Percentiles rank a stretch among this genome's conserved stretches.
phyloP scores from a whole-genome alignment of 768 basidiomycete species.

The Naganishia vaughanmartiniae region DNA sequence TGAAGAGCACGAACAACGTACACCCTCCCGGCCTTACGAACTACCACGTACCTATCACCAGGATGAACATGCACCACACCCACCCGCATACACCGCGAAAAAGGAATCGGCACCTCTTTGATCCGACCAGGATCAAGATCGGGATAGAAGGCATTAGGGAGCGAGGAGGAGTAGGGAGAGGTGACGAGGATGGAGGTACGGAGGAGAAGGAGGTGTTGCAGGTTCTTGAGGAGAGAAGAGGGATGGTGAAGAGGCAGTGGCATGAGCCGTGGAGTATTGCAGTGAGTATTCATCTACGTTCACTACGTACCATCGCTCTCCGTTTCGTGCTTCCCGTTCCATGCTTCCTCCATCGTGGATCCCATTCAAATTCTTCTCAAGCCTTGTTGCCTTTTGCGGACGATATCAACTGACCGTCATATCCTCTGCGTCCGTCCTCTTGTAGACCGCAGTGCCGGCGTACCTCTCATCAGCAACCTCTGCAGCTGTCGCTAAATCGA shows the following conservation, averaged over 20 bases:
- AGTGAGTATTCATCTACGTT: background rate
- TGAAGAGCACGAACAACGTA: background rate
- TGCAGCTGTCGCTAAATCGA: background rate
- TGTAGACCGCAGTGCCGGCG: background rate
- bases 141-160: background rate
- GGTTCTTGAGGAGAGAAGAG: background rate
- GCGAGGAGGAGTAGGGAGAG: background rate
- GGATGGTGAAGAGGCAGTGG: slow-evolving; percentile 12
- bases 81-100: slow-evolving; percentile 1
- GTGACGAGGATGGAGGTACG: background rate
- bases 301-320: background rate
- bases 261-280: slow-evolving; percentile 12
- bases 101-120: slow-evolving; percentile 12
- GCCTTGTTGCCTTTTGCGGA: too few relatives aligned
- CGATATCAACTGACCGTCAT: background rate
- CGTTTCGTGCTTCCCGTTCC: background rate
- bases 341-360: background rate
- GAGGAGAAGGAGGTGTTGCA: background rate
- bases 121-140: slow-evolving; percentile 6
- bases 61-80: slow-evolving; percentile 5
- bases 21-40: background rate
- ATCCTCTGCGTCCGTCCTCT: background rate
- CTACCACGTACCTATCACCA: background rate
- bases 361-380: too few relatives aligned
- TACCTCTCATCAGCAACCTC: background rate